These are phyloP conservation scores for Globisporangium acanthophoron DNA, from an alignment of 352 stramenopile genomes.

Conservation along the genomic window DNA sequence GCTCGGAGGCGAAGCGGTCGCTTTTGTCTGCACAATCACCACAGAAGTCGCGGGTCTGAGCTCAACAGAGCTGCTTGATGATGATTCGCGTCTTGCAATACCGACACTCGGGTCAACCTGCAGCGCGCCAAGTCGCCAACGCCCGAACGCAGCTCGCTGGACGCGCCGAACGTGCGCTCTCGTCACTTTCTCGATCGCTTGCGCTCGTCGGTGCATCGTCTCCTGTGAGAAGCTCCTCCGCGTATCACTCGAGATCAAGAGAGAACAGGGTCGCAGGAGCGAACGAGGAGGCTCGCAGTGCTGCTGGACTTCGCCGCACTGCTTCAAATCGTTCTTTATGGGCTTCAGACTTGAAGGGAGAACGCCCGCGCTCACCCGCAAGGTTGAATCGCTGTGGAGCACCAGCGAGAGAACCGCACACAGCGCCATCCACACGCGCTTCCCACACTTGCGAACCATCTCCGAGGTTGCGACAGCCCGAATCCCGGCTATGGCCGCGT, in stretches of 20 bases:
- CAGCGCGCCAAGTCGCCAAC: slow-evolving; percentile 6
- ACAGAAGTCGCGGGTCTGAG: neutral
- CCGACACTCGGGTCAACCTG: neutral
- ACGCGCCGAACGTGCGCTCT: neutral
- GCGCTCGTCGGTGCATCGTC: neutral
- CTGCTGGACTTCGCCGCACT: neutral
- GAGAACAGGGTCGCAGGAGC: neutral
- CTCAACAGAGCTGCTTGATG: no score
- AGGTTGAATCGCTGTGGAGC: slow-evolving; percentile 6
- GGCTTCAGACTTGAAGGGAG: neutral
- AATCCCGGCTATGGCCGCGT: slow-evolving; percentile 13
- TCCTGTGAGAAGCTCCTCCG: neutral
- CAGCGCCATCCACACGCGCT: neutral
- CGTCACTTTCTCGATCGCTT: slow-evolving; percentile 4
- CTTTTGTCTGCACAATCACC: neutral
- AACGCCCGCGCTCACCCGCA: neutral
- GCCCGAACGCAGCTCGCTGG: slow-evolving; percentile 5
- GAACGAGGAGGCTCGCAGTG: neutral
- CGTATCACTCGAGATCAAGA: neutral
- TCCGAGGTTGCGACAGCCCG: slow-evolving; percentile 3
- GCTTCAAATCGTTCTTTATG: neutral
- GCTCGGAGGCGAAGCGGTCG: slow-evolving; percentile 9
- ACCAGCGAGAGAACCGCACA: neutral
- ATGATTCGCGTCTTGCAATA: neutral
- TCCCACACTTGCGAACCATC: neutral